Base-by-base conservation (phyloP, 2,329 filamentous ascomycete genomes). In the Balansia obtecta region DNA sequence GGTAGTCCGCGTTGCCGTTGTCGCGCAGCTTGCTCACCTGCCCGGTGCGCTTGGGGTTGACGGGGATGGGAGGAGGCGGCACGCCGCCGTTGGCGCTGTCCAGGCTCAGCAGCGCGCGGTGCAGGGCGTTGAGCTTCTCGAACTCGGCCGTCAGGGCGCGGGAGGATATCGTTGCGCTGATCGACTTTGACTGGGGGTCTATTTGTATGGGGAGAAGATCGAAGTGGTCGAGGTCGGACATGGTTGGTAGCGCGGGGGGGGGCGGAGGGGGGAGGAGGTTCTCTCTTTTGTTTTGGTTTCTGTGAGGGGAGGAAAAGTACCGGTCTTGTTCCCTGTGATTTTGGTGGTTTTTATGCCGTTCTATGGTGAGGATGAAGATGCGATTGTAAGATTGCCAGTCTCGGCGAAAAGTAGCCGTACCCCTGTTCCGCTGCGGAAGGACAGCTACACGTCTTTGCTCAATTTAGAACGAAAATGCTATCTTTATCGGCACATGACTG, bases 1-100 rank as follows among this genome's bases (percentile, higher is more conserved):
- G 85, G 74, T 87, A 91, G 58, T 86, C 81, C 52, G 72, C 72
- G 73, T 95, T 95, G 61, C 88, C 91, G 51, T 78, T 79, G 66
- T 97, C 93, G 65, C 89, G 87, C 57, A 97, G 82, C 71, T 97
- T 97, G 69, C 76, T 80, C 68, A 98, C 86, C 64, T 90, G 82
- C 37, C 87, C 88, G 57, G 79, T 83, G 62, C 91, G 88, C 72
- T 96, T 95, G 48, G 88, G 90, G 74, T 95, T 94, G 54, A 96
- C 84, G 53, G 90, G 90, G 41, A 95, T 77, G 0, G 93, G 93
- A 0, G 91, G 86, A 5, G 90, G 89, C 0, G 91, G 91, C 18
- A 88, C 73, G 45, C 70, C 75, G 52, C 79, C 76, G 6, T 84
- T 79, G 32, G 72, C 67, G 43, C 80, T 75, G 58, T 67, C 66